Evolutionary conservation across 2,329 filamentous ascomycete species (phyloP), one percentile per base, ranked within the genome.

Genomic region (Biscogniauxia mediterranea): DNA sequence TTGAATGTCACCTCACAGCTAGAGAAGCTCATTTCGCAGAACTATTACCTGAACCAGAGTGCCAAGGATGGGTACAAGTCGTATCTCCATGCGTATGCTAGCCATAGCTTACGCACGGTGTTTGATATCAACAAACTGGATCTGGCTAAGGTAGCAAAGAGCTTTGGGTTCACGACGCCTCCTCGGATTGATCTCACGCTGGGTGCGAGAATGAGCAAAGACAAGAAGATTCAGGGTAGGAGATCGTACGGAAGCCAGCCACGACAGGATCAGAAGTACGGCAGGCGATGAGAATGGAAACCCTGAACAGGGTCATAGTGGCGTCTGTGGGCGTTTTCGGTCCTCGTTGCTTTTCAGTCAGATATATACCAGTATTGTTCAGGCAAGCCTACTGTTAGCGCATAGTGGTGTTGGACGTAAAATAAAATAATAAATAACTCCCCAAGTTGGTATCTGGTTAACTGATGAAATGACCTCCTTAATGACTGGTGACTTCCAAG

Each of bases 41-140:
- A 99, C 78, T 98, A 98, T 81, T 97, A 97, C 77, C 84, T 99
- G 61, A 95, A 97, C 81, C 95, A 97, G 85, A 85, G 82, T 69
- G 87, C 87, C 64, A 89, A 89, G 78, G 87, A 89, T 64, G 87
- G 91, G 3, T 96, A 95, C 80, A 86, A 91, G 62, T 92, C 91
- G 20, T 99, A 99, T 75, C 84, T 99, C 23, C 93, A 98, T 75
- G 94, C 95, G 0, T 99, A 99, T 74, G 93, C 94, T 21, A 93
- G 89, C 61, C 95, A 94, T 78, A 89, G 85, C 68, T 81, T 95
- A 61, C 86, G 92, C 26, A 89, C 87, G n/a, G 89, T 96, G 46
- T 96, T 94, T 73, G 90, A 94, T 74, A 87, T 96, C 57, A 83
- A 92, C 75, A 91, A 92, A 73, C 81, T 95, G 13, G 92, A 96